A percentile compares a stretch with the other conserved stretches of the same genome.
phyloP scores from a whole-genome alignment of 495 filamentous ascomycete genomes.

The Hypomontagnella submonticulosa region DNA sequence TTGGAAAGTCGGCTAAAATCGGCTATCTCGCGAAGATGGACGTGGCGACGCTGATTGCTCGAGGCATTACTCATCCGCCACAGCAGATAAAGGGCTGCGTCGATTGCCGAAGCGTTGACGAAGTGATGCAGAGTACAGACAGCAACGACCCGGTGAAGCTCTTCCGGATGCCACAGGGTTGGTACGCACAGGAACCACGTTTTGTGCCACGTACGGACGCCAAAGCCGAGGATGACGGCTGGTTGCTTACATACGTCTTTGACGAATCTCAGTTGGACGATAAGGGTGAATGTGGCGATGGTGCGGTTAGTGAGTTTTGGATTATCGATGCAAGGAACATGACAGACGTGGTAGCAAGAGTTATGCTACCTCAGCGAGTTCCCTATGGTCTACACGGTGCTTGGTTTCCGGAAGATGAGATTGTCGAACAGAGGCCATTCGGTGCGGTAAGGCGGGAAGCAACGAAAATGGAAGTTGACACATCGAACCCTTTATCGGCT shows the following conservation, averaged over 20 bases:
- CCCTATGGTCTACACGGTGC: conserved; percentile 74
- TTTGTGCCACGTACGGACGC: conserved; percentile 64
- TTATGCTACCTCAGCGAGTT: conserved; percentile 69
- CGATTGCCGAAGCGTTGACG: conserved; percentile 59
- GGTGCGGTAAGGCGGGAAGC: conserved; percentile 34
- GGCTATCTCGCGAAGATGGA: conserved; percentile 70
- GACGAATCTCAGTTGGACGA: conserved; percentile 62
- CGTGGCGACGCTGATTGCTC: conserved; percentile 57
- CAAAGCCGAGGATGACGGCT: conserved; percentile 66
- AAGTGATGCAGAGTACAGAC: conserved; percentile 57
- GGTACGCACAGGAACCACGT: conserved; percentile 71
- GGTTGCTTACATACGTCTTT: conserved; percentile 70
- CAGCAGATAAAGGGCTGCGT: conserved; percentile 63
- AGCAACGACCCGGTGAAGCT: conserved; percentile 65
- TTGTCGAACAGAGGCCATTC: conserved; percentile 53
- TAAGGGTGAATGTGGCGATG: conserved; percentile 52
- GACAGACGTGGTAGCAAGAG: conserved; percentile 63
- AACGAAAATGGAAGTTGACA: conserved; percentile 23
- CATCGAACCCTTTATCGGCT: conserved; percentile 28
- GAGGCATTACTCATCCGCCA: conserved; percentile 55
- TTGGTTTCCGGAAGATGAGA: conserved; percentile 70
- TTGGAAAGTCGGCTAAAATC: conserved; percentile 69
- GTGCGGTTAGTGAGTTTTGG: conserved; percentile 70
- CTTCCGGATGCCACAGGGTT: conserved; percentile 66
- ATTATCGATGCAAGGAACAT: conserved; percentile 69